A percentile compares a stretch with the other conserved stretches of the same genome.
Evolutionary conservation across 768 basidiomycete genomes (phyloP).

Genomic region (Phanerochaete sordida): DNA sequence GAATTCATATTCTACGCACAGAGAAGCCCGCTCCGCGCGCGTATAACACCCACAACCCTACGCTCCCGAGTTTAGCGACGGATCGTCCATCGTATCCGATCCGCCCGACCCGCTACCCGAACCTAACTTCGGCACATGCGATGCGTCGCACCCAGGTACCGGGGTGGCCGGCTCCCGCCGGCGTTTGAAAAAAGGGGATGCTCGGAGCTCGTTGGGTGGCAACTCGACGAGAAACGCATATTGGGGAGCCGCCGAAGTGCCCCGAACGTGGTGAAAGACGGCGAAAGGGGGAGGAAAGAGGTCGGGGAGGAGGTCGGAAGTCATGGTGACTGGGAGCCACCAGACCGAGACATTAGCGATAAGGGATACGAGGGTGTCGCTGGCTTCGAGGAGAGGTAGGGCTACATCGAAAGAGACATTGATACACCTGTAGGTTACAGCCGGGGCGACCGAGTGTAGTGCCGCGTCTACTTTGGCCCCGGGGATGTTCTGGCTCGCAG

Average conservation of each 20-base stretch:
- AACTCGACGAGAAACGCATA: no score
- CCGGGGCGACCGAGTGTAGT: neutral
- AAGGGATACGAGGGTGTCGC: neutral
- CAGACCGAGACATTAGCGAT: neutral
- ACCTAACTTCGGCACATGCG: neutral
- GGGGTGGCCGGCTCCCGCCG: no score
- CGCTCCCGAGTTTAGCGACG: neutral
- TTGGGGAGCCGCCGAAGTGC: no score
- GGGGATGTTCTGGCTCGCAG: neutral
- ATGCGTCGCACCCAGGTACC: no score
- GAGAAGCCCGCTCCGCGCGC: neutral
- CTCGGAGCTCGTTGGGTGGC: no score
- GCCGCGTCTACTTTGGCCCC: neutral
- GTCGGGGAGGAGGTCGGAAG: neutral
- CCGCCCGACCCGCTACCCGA: neutral
- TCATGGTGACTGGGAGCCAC: neutral
- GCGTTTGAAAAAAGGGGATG: no score
- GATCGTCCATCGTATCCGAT: neutral
- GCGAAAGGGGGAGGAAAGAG: neutral
- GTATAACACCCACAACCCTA: neutral
- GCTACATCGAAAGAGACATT: slow-evolving; percentile 3
- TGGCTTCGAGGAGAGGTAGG: neutral
- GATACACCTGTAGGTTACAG: slow-evolving; percentile 3
- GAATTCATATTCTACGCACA: neutral
- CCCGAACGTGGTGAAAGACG: no score